Conservation (phyloP, 495 filamentous ascomycete genomes). For the Clohesyomyces aquaticus region DNA sequence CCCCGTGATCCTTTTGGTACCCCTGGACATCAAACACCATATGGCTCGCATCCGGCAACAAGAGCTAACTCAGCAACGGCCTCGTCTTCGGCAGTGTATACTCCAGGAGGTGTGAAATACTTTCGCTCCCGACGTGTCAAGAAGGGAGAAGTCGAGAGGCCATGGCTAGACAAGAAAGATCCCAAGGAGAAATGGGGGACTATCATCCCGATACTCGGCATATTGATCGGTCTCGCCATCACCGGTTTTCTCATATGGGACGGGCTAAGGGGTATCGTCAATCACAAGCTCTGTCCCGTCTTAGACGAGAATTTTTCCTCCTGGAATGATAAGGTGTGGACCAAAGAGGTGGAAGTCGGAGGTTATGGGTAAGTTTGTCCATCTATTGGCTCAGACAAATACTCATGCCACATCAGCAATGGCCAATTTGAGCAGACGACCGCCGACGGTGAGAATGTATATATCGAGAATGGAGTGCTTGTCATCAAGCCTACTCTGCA, state of each 20-base stretch:
- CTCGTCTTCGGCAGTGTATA: background rate
- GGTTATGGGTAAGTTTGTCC: constrained; percentile 71
- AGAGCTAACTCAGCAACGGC: background rate
- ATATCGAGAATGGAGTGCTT: constrained; percentile 67
- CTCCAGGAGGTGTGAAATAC: too few species aligned
- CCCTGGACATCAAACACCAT: background rate
- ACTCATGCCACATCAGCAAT: constrained; percentile 58
- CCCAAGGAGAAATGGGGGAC: constrained; percentile 84
- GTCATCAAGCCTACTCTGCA: constrained; percentile 78
- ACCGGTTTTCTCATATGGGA: constrained; percentile 72
- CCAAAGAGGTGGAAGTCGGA: constrained; percentile 75
- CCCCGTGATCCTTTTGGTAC: background rate
- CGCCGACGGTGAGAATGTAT: constrained; percentile 69
- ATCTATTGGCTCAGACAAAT: too few species aligned
- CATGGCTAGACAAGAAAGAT: constrained; percentile 70
- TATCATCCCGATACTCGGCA: constrained; percentile 72
- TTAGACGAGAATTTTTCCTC: constrained; percentile 70
- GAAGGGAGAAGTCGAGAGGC: constrained; percentile 70
- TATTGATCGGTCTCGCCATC: constrained; percentile 66
- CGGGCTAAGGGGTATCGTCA: constrained; percentile 66
- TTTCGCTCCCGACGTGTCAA: constrained; percentile 75
- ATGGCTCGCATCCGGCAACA: background rate
- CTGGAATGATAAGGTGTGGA: constrained; percentile 68
- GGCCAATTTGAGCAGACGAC: constrained; percentile 82
- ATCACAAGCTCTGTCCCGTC: constrained; percentile 75